Percentiles rank a stretch among this genome's conserved stretches.
Evolutionary conservation across 2,329 filamentous ascomycete species (phyloP).

Genomic region (Aureobasidium sp.): DNA sequence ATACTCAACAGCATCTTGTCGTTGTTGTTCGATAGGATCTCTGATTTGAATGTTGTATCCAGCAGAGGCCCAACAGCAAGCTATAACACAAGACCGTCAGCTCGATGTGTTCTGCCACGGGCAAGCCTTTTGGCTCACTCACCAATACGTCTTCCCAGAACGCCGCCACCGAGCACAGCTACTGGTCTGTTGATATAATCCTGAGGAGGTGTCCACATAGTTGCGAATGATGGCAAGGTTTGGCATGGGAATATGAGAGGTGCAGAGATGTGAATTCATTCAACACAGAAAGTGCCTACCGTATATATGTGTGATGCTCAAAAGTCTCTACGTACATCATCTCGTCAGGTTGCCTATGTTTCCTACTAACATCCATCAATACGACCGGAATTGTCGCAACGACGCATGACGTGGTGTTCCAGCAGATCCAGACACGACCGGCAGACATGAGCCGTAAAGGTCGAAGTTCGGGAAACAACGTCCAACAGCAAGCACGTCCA

Average conservation of each 20-base stretch:
- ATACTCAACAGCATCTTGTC: conserved; percentile 33
- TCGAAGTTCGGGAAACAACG: background rate
- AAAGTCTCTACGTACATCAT: background rate
- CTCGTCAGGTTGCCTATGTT: background rate
- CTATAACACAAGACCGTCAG: background rate
- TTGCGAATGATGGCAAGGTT: background rate
- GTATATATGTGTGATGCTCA: background rate
- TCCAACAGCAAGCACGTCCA: background rate
- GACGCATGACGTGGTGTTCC: background rate
- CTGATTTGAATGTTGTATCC: conserved; percentile 38
- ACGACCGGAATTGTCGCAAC: background rate
- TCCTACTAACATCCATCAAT: background rate
- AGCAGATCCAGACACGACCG: background rate
- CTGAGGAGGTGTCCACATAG: conserved; percentile 31
- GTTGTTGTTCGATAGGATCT: conserved; percentile 34
- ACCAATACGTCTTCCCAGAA: conserved; percentile 37
- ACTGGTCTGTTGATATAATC: conserved; percentile 26
- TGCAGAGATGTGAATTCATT: background rate
- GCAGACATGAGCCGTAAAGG: background rate
- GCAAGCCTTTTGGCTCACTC: background rate
- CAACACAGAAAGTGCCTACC: background rate
- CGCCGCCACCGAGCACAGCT: conserved; percentile 35
- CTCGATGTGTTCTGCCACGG: background rate
- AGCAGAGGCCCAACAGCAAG: conserved; percentile 31
- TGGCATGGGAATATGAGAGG: background rate